Percentiles rank a stretch among this genome's conserved stretches.
These are phyloP conservation scores for Acanthamoeba castellanii DNA, from an alignment of 208 protist genomes.

Conservation along the genomic window DNA sequence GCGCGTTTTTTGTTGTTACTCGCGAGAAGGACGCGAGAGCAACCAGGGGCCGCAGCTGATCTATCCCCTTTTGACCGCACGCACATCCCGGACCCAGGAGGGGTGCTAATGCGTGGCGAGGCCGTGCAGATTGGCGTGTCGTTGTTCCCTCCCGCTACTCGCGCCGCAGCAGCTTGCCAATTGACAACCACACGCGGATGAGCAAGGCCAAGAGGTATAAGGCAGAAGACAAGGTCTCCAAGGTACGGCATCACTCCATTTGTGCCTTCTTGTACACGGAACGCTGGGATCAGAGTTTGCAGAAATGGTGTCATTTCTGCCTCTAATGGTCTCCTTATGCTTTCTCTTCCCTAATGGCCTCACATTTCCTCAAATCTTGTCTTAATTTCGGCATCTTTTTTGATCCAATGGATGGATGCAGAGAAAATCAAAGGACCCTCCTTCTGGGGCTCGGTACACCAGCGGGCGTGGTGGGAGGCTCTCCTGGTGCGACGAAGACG, in stretches of 20 bases:
- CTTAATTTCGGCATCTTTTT: not conserved
- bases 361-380: not conserved
- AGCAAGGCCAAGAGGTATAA: not conserved
- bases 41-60: too few species aligned
- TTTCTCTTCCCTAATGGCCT: not conserved
- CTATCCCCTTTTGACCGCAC: too few species aligned
- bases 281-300: not conserved
- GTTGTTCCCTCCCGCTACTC: not conserved
- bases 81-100: too few species aligned
- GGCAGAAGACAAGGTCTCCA: not conserved
- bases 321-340: not conserved
- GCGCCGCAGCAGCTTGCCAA: not conserved
- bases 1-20: too few species aligned
- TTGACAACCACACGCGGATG: not conserved
- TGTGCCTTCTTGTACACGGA: not conserved
- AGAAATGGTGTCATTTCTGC: too few species aligned
- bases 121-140: too few species aligned
- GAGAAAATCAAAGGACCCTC: conserved; percentile 10
- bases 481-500: conserved; percentile 54
- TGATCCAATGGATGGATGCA: not conserved
- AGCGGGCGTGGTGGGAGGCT: not conserved
- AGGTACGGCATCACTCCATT: not conserved
- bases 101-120: not conserved
- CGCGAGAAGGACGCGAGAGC: too few species aligned
- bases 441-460: conserved; percentile 36